Evolutionary conservation across 495 filamentous ascomycete genomes (phyloP).

Genomic region (Penicillium ucsense): DNA sequence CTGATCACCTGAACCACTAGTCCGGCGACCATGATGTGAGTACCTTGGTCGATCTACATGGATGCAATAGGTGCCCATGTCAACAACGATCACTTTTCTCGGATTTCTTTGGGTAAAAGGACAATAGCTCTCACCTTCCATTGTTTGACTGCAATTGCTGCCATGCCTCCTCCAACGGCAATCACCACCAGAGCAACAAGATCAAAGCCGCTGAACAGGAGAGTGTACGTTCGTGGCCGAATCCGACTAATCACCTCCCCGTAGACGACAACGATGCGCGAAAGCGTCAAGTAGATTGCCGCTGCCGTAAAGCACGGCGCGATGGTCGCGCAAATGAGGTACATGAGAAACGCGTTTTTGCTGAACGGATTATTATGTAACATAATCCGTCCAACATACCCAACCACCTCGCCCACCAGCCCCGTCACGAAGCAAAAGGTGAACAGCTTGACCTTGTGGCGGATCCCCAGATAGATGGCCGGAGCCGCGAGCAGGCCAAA

Average conservation of each 20-base stretch:
- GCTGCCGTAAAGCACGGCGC: conserved; percentile 43
- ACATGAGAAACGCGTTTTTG: conserved; percentile 30
- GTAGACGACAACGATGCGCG: conserved; percentile 41
- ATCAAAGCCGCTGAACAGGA: conserved; percentile 45
- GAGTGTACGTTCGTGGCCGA: conserved; percentile 39
- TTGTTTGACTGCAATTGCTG: neutral
- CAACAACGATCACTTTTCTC: no score
- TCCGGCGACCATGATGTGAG: neutral
- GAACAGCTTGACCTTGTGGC: conserved; percentile 1
- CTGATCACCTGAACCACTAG: neutral
- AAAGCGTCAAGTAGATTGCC: conserved; percentile 47
- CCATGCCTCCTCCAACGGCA: conserved; percentile 13
- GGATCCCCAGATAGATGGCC: neutral
- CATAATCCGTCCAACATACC: conserved; percentile 30
- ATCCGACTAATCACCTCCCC: conserved; percentile 38
- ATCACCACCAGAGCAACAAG: conserved; percentile 45
- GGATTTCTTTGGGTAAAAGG: no score
- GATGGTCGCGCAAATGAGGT: conserved; percentile 19
- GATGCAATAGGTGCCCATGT: no score
- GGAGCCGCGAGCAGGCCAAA: neutral
- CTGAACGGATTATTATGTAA: conserved; percentile 31
- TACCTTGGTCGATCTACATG: neutral
- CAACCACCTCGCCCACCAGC: conserved; percentile 21
- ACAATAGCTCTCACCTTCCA: neutral
- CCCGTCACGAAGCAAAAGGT: conserved; percentile 1